Evolutionary conservation across 257 asterid genomes (phyloP).

Genomic region (Hygrophila difformis): DNA sequence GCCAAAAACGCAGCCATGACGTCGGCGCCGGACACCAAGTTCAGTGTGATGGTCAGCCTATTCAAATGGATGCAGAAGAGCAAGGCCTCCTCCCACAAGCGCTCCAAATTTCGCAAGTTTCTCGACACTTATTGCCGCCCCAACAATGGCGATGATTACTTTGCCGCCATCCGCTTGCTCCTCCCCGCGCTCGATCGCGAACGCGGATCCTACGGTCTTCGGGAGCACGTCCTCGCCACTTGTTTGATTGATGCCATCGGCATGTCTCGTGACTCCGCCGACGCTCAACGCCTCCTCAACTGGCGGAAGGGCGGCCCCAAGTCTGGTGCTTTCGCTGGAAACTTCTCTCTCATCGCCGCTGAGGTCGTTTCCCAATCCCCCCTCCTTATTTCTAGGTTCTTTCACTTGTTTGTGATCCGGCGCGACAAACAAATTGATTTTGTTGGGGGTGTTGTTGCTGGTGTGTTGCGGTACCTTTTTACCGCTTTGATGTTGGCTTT

Average conservation of each 20-base stretch:
- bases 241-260: constrained; percentile 89
- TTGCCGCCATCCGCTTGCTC: constrained; percentile 75
- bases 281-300: constrained; percentile 74
- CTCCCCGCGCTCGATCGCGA: constrained; percentile 83
- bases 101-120: constrained; percentile 84
- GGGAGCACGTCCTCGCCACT: constrained; percentile 87
- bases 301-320: constrained; percentile 95
- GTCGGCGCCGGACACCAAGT: constrained; percentile 44
- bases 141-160: constrained; percentile 49
- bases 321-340: constrained; percentile 68
- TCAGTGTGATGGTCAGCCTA: constrained; percentile 75
- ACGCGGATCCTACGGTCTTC: constrained; percentile 88
- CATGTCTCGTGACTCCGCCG: constrained; percentile 84
- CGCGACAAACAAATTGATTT: too few relatives aligned
- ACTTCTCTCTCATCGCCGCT: constrained; percentile 66
- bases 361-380: constrained; percentile 33
- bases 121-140: constrained; percentile 80
- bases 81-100: constrained; percentile 54
- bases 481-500: too few relatives aligned
- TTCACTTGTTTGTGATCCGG: too few relatives aligned
- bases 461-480: too few relatives aligned
- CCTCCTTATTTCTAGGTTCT: too few relatives aligned
- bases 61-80: constrained; percentile 83
- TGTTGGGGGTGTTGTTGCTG: too few relatives aligned
- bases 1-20: too few relatives aligned